These are phyloP conservation scores for Aspergillus felis DNA, from an alignment of 2,329 filamentous ascomycete species.

Conservation along the genomic window DNA sequence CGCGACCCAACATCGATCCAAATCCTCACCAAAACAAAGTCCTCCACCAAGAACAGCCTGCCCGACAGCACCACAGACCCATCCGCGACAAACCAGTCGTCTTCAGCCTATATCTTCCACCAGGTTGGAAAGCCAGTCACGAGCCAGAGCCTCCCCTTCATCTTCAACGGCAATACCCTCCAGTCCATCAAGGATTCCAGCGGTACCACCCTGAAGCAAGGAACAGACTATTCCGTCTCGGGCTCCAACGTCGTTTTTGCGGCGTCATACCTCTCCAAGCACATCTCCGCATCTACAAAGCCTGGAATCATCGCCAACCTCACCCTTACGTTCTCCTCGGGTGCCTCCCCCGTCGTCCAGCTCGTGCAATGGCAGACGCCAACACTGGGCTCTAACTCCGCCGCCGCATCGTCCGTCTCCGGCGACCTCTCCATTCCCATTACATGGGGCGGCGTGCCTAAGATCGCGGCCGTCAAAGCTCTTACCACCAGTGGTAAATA, in stretches of 20 bases:
- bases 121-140: slow-evolving; percentile 43
- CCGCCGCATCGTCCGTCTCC: slow-evolving; percentile 28
- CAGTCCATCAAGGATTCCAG: slow-evolving; percentile 37
- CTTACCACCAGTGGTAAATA: slow-evolving; percentile 46
- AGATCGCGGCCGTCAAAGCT: slow-evolving; percentile 51
- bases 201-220: slow-evolving; percentile 32
- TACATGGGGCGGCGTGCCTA: slow-evolving; percentile 49
- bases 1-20: slow-evolving; percentile 48
- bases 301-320: slow-evolving; percentile 50
- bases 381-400: slow-evolving; percentile 23
- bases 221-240: slow-evolving; percentile 48
- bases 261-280: slow-evolving; percentile 43
- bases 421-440: slow-evolving; percentile 49
- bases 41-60: slow-evolving; percentile 47
- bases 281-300: slow-evolving; percentile 40
- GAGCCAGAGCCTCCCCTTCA: slow-evolving; percentile 46
- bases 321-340: slow-evolving; percentile 51
- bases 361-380: slow-evolving; percentile 54
- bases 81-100: slow-evolving; percentile 43
- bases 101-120: slow-evolving; percentile 55
- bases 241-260: slow-evolving; percentile 47
- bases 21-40: slow-evolving; percentile 46
- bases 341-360: slow-evolving; percentile 46
- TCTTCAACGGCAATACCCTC: slow-evolving; percentile 54
- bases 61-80: slow-evolving; percentile 51